phyloP scores from a whole-genome alignment of 768 basidiomycete genomes.

The Neoboletus magnificus region DNA sequence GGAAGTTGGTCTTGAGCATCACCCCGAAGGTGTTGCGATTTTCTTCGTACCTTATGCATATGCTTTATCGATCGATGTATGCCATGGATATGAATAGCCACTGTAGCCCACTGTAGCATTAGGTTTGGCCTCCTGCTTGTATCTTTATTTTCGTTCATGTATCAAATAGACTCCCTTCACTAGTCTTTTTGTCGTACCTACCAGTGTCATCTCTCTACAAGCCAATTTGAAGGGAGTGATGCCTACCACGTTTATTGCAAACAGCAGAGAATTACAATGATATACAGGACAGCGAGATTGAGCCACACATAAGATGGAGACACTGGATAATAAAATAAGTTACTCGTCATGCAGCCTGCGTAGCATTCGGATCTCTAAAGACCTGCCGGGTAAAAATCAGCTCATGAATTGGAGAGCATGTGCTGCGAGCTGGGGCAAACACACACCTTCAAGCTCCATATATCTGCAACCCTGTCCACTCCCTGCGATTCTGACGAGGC shows the following conservation, averaged over 20 bases:
- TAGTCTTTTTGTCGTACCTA: background rate
- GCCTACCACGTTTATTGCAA: background rate
- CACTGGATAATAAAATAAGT: constrained; percentile 19
- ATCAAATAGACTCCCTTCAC: constrained; percentile 12
- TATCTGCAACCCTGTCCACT: constrained; percentile 56
- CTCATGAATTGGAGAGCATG: background rate
- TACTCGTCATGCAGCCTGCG: constrained; percentile 22
- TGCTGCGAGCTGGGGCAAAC: constrained; percentile 10
- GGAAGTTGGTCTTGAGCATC: background rate
- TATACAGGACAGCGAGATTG: constrained; percentile 8
- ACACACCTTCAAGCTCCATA: constrained; percentile 73
- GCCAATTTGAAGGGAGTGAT: background rate
- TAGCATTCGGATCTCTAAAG: constrained; percentile 42
- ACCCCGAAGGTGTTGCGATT: background rate
- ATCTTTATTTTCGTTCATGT: constrained; percentile 16
- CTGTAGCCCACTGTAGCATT: constrained; percentile 21
- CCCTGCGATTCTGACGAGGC: constrained; percentile 34
- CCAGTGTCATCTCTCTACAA: background rate
- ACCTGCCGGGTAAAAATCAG: constrained; percentile 31
- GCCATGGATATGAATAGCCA: constrained; percentile 6
- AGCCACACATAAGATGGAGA: constrained; percentile 8
- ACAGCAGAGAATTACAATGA: constrained; percentile 5
- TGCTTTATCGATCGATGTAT: background rate
- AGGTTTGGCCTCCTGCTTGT: constrained; percentile 13
- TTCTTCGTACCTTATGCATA: background rate